Base-by-base conservation (phyloP, 164 flowering plant genomes). In the Sextonia rubra region DNA sequence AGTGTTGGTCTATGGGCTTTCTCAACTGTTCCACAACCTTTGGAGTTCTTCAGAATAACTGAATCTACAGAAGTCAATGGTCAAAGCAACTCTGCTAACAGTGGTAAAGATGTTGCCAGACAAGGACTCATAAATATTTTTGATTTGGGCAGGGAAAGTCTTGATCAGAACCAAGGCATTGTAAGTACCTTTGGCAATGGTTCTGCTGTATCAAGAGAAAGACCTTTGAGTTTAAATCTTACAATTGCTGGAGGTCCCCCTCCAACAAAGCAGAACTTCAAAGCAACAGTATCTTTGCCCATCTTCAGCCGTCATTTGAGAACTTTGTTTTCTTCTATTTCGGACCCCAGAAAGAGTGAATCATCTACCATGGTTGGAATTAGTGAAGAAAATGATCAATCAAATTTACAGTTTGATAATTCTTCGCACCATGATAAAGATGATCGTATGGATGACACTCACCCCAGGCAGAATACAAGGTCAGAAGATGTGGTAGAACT, bases 231-330 rank as follows among this genome's bases (percentile, higher is more conserved):
- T 71, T 82, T 88, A 62, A 87, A 82, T 71, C 80, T 88, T 74
- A 83, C 97, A 24, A 93, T 96, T 82, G 99, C 94, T 15, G 97
- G 98, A 49, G 99, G 99, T 20, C 98, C 91, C 66, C 88, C 94
- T 67, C 97, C 99, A 68, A 80, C 93, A 78, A 82, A 82, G 74
- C 97, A 92, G 79, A 91, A 88, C 70, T 90, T 86, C 75, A 87
- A 85, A 79, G 97, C 98, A 73, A 89, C 73, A 66, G 88, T 96
- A 58, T 85, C 93, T 68, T 77, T 96, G 67, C 99, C 98, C 29
- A 75, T 91, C 71, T 77, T 93, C 75, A 94, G 97, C 72, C 87
- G 84, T 47, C 88, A 79, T 84, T 78, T 93, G 64, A 84, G 91
- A 80, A 82, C 87, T 70, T 85, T 87, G 26, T 68, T 93, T 69